Conservation (phyloP, 108 stramenopile species). For the Nitzschia putrida region DNA sequence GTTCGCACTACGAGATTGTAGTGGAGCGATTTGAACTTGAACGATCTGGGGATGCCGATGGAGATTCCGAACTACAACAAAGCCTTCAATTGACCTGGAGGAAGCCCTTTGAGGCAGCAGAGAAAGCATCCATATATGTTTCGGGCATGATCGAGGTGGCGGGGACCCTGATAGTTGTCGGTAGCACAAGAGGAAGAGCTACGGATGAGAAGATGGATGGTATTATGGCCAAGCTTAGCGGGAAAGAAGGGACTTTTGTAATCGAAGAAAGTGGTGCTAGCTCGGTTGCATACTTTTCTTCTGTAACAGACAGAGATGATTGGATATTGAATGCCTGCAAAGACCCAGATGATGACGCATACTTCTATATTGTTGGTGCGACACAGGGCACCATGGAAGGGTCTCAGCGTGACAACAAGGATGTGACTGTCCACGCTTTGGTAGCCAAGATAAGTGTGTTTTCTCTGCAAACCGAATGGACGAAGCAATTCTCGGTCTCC, state of each 20-base stretch:
- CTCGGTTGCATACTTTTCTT: constrained; percentile 36
- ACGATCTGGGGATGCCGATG: neutral
- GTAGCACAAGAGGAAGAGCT: constrained; percentile 21
- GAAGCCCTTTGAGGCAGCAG: constrained; percentile 35
- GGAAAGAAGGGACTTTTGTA: constrained; percentile 6
- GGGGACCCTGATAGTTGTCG: constrained; percentile 29
- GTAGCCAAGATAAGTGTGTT: constrained; percentile 38
- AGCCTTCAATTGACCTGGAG: constrained; percentile 27
- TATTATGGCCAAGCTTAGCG: constrained; percentile 36
- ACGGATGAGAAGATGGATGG: constrained; percentile 30
- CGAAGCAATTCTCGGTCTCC: constrained; percentile 23
- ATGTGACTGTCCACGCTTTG: constrained; percentile 32
- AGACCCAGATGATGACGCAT: constrained; percentile 25
- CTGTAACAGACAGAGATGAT: constrained; percentile 24
- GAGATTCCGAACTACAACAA: neutral
- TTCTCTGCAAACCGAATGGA: constrained; percentile 35
- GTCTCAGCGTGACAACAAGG: neutral
- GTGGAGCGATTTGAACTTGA: constrained; percentile 18
- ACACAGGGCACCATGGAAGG: constrained; percentile 30
- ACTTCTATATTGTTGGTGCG: constrained; percentile 37
- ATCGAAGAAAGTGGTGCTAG: constrained; percentile 1
- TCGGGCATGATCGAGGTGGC: constrained; percentile 27
- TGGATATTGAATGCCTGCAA: constrained; percentile 34
- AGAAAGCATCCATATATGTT: constrained; percentile 27
- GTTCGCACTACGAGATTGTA: constrained; percentile 30